phyloP scores from a whole-genome alignment of 306 rosid genomes.

The Trifolium subterraneum region DNA sequence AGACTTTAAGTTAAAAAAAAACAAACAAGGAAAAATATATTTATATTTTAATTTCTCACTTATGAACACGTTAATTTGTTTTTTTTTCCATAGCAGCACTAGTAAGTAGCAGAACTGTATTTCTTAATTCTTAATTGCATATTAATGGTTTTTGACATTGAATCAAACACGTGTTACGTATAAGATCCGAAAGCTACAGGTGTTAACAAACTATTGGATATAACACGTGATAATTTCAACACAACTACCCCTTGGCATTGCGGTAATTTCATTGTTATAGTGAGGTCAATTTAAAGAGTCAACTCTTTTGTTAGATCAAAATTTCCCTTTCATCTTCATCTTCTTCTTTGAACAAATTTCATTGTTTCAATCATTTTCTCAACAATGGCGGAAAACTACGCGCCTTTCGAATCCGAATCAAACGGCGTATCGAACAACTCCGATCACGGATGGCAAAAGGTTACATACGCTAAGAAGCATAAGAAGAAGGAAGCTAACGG shows the following conservation, averaged over 20 bases:
- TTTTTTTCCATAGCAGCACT: no score
- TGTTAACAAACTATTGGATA: conserved; percentile 40
- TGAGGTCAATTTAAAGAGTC: conserved; percentile 49
- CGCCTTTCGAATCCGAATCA: conserved; percentile 33
- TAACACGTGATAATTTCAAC: conserved; percentile 43
- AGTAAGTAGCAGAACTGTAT: no score
- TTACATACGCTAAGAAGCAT: conserved; percentile 78
- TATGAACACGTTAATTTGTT: no score
- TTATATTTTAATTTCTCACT: no score
- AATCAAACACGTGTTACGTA: conserved; percentile 3
- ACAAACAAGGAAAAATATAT: no score
- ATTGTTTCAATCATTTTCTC: conserved; percentile 21
- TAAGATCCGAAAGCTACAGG: background rate
- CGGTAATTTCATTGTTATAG: conserved; percentile 39
- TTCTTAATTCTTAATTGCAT: background rate
- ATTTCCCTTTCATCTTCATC: conserved; percentile 23
- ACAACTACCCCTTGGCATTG: conserved; percentile 50
- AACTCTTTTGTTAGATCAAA: conserved; percentile 40
- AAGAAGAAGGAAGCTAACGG: conserved; percentile 62
- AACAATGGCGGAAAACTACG: conserved; percentile 62
- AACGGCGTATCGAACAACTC: conserved; percentile 37
- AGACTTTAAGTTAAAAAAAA: no score
- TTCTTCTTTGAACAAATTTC: background rate
- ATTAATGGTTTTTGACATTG: background rate
- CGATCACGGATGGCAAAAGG: conserved; percentile 98